Evolutionary conservation across 768 basidiomycete genomes (phyloP), one percentile per base, ranked within the genome.

Genomic region (Plicaturopsis crispa): DNA sequence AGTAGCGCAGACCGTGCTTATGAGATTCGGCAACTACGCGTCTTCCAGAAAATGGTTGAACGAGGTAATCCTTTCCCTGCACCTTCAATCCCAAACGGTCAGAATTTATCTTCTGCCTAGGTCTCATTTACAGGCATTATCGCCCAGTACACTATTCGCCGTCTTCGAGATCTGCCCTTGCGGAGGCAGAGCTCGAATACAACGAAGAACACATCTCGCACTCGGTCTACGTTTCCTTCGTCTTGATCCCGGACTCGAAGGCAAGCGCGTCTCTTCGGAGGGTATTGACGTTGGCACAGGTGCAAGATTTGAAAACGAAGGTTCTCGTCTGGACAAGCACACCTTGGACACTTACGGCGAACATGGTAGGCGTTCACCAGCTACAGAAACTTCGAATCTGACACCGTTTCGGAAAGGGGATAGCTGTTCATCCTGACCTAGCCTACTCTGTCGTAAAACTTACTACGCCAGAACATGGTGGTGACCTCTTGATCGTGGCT

Each of bases 311-410:
- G 39, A 45, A 33, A 39, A 45, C 10, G 42, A 68, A 70, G 20
- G 49, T 96, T 7, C 64, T 91, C 13, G 84, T 94, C 4, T 99
- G 94, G 94, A 98, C 94, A 2, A 98, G 94, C 3, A 98, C 94
- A 0, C 88, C 94, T 1, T 99, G 94, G 94, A 98, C 90, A 4
- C 62, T 98, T 33, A 90, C 87, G 4, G 88, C 90, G 2, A 98
- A 99, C 52, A 90, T 92, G 85, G 92, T 91, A 48, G 30, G 72
- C 31, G 10, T 43, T 5, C 17, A 45, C 40, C 23, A n/a, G n/a
- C n/a, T n/a, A n/a, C n/a, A n/a, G n/a, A n/a, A 28, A 14, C 26
- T 28, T 28, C 26, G 26, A 8, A 8, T 28, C 30, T 8, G 43
- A 11, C 42, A 17, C n/a, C n/a, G n/a, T n/a, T n/a, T n/a, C n/a